These are phyloP conservation scores for Botrytis deweyae DNA, from an alignment of 2,329 filamentous ascomycete species.

Conservation along the genomic window DNA sequence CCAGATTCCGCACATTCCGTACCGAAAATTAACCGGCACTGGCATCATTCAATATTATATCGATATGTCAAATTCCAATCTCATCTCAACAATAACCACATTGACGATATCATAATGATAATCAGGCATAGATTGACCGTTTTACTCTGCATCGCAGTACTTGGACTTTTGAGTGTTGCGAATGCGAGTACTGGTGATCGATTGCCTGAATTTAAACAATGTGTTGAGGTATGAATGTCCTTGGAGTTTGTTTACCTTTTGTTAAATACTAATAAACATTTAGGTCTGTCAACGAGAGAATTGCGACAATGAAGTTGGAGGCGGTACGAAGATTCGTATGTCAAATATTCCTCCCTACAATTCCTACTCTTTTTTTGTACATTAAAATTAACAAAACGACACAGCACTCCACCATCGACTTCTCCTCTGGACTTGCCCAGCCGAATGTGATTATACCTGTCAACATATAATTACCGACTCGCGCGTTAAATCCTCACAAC, in stretches of 20 bases:
- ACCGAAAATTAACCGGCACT: background rate
- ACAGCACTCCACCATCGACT: conserved; percentile 80
- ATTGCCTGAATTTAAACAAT: conserved; percentile 83
- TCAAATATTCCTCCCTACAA: conserved; percentile 1
- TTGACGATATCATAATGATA: conserved; percentile 29
- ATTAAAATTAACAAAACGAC: conserved; percentile 27
- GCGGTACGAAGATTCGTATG: conserved; percentile 41
- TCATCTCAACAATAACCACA: background rate
- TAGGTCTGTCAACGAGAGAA: conserved; percentile 81
- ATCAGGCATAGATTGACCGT: conserved; percentile 27
- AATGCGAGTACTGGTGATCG: conserved; percentile 79
- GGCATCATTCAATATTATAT: background rate
- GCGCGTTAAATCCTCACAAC: conserved; percentile 64
- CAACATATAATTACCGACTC: conserved; percentile 83
- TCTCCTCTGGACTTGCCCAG: conserved; percentile 86
- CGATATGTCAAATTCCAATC: background rate
- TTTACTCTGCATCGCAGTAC: conserved; percentile 25
- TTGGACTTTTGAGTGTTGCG: conserved; percentile 44
- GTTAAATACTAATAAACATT: conserved; percentile 23
- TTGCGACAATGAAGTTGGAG: conserved; percentile 64
- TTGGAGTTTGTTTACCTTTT: background rate
- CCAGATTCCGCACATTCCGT: background rate
- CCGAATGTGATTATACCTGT: conserved; percentile 97
- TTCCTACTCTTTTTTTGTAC: conserved; percentile 14
- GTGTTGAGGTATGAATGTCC: conserved; percentile 63